Evolutionary conservation across 2,329 filamentous ascomycete genomes (phyloP).

Genomic region (Aspergillus pseudotamarii): DNA sequence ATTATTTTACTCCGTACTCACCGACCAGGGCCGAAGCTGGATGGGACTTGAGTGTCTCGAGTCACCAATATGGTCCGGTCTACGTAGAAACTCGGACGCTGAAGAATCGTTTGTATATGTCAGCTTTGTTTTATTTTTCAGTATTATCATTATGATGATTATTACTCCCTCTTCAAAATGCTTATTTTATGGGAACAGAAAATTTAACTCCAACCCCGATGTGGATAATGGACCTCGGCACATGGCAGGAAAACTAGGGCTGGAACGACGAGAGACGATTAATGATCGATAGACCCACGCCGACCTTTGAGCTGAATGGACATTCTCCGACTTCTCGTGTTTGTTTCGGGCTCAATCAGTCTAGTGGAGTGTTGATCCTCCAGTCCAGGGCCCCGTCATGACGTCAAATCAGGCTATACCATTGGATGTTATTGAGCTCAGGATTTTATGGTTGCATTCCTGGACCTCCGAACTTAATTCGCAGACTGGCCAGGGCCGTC

Average conservation of each 20-base stretch:
- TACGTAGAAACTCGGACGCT: too few relatives aligned
- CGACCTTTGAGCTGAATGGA: not conserved
- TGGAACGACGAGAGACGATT: not conserved
- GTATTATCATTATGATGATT: too few relatives aligned
- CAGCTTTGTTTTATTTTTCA: too few relatives aligned
- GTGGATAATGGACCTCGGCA: not conserved
- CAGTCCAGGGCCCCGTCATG: not conserved
- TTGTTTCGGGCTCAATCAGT: too few relatives aligned
- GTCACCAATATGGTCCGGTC: too few relatives aligned
- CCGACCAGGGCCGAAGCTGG: too few relatives aligned
- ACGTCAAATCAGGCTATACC: not conserved
- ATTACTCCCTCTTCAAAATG: not conserved
- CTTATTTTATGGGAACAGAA: not conserved
- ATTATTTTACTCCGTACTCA: too few relatives aligned
- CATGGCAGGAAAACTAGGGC: not conserved
- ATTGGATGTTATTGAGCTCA: not conserved
- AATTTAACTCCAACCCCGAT: not conserved
- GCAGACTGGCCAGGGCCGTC: not conserved
- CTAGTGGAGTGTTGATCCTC: not conserved
- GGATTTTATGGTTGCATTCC: not conserved
- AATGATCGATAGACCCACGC: not conserved
- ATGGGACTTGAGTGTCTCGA: too few relatives aligned
- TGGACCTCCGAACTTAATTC: not conserved
- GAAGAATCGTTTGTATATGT: too few relatives aligned
- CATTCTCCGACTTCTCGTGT: too few relatives aligned